These are phyloP conservation scores for Zopfochytrium polystomum DNA, from an alignment of 371 early-diverging fungal species.

Conservation along the genomic window DNA sequence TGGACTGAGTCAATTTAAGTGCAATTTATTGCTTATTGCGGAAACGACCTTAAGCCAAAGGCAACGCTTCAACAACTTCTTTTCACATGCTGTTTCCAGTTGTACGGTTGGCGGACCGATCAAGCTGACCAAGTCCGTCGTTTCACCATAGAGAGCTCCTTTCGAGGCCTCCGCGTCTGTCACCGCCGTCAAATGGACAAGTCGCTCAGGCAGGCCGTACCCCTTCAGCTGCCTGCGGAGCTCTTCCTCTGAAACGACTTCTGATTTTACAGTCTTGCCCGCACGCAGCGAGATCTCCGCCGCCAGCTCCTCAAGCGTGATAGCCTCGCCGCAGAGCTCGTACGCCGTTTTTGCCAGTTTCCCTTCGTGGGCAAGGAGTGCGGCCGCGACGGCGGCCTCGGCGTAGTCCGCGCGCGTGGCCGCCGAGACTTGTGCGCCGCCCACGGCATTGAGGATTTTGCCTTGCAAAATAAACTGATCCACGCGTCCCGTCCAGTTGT, in stretches of 20 bases:
- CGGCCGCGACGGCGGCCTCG: no score
- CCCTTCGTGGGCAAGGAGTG: background rate
- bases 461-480: no score
- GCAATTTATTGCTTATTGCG: no score
- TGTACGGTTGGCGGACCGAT: constrained; percentile 11
- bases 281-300: constrained; percentile 11
- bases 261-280: constrained; percentile 3
- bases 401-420: constrained; percentile 14
- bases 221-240: background rate
- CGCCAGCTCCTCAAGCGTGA: no score
- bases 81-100: constrained; percentile 9
- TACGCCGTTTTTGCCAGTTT: background rate
- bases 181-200: background rate
- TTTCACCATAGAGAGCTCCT: constrained; percentile 11
- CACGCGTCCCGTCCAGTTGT: no score
- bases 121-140: constrained; percentile 10
- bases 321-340: constrained; percentile 14
- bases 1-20: no score
- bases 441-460: constrained; percentile 1
- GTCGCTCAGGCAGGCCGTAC: constrained; percentile 4
- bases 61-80: no score
- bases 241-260: constrained; percentile 5
- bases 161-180: constrained; percentile 5
- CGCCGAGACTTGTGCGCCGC: constrained; percentile 9
- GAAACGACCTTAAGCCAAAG: no score